Conservation (phyloP, 2,329 filamentous ascomycete genomes). For the Aspergillus udagawae region DNA sequence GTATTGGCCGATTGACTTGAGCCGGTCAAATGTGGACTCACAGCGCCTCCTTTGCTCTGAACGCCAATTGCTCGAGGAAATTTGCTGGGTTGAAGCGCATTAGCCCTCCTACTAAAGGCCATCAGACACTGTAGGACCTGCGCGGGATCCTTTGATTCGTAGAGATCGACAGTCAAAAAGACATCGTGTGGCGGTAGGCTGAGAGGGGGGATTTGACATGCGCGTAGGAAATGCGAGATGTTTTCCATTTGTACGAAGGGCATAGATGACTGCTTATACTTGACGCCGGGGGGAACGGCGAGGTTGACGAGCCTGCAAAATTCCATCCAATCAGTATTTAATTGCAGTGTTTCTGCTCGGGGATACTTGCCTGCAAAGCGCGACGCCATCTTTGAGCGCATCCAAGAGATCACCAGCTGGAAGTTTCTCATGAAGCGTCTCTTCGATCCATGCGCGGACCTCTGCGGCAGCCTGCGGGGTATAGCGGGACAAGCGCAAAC, state of each 20-base stretch:
- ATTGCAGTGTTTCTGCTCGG: background rate
- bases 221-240: constrained; percentile 89
- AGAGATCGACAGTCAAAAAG: constrained; percentile 95
- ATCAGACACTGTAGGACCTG: constrained; percentile 91
- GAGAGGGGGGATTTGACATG: constrained; percentile 78
- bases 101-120: constrained; percentile 84
- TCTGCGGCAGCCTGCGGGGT: constrained; percentile 87
- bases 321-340: constrained; percentile 17
- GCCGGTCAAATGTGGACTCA: constrained; percentile 67
- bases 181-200: constrained; percentile 89
- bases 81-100: constrained; percentile 65
- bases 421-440: constrained; percentile 68
- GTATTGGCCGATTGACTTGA: constrained; percentile 48
- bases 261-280: constrained; percentile 89
- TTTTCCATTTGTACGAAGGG: constrained; percentile 99
- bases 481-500: constrained; percentile 86
- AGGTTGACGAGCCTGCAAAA: constrained; percentile 71
- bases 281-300: constrained; percentile 71
- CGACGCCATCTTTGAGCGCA: constrained; percentile 82
- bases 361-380: constrained; percentile 75
- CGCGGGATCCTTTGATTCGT: constrained; percentile 90
- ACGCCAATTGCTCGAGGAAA: constrained; percentile 76
- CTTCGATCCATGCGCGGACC: constrained; percentile 80
- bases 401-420: constrained; percentile 74
- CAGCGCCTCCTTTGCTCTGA: constrained; percentile 54